Evolutionary conservation across 1,139 yeast species (phyloP).

Genomic region (Hansenula sp.): DNA sequence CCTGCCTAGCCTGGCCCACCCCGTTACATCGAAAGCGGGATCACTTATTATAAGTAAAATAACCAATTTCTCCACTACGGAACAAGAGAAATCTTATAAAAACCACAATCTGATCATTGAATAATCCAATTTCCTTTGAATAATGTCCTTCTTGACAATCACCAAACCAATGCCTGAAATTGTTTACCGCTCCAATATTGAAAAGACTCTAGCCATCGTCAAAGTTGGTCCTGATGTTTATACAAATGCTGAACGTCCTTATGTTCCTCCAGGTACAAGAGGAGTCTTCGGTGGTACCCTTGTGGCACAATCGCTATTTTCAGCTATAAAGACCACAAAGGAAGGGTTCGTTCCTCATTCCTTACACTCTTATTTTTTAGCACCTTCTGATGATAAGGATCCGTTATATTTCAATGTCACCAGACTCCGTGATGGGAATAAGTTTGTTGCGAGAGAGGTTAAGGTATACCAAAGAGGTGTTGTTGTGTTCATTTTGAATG

Average conservation of each 20-base stretch:
- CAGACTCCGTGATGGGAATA: conserved; percentile 55
- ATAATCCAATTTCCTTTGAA: not conserved
- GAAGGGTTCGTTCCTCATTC: conserved; percentile 43
- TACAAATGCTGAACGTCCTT: conserved; percentile 28
- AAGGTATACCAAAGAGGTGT: conserved; percentile 50
- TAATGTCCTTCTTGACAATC: not conserved
- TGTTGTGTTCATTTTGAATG: conserved; percentile 47
- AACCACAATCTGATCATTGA: not conserved
- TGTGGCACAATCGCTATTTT: conserved; percentile 67
- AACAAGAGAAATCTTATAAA: too few species aligned
- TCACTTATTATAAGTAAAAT: too few species aligned
- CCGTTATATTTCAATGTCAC: conserved; percentile 60
- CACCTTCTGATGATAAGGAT: conserved; percentile 43
- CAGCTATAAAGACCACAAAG: conserved; percentile 50
- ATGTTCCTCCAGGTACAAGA: conserved; percentile 52
- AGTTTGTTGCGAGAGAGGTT: conserved; percentile 57
- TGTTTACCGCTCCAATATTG: not conserved
- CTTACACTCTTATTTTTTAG: conserved; percentile 47
- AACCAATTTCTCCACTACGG: too few species aligned
- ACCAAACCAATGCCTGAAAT: not conserved
- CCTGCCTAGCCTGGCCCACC: too few species aligned
- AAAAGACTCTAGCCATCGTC: not conserved
- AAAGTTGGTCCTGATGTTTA: conserved; percentile 23
- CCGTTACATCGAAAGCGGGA: too few species aligned
- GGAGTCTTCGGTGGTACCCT: conserved; percentile 82